Evolutionary conservation across 2,329 filamentous ascomycete species (phyloP).

Genomic region (Cladosporium sp.): DNA sequence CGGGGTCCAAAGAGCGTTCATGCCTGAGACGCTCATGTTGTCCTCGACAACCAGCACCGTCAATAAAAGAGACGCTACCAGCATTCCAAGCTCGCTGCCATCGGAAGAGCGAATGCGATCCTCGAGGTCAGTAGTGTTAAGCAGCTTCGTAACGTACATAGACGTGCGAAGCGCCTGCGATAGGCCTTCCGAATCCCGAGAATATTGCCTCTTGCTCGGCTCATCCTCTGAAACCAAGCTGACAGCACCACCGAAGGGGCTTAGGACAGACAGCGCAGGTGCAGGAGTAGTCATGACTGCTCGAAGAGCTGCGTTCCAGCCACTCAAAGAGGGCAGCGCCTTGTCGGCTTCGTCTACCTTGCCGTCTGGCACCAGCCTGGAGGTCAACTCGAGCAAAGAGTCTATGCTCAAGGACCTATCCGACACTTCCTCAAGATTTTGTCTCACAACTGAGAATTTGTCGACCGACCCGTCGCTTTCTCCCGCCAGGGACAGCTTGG

Average conservation of each 20-base stretch:
- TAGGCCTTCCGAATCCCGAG: slow-evolving; percentile 63
- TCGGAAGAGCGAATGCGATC: slow-evolving; percentile 32
- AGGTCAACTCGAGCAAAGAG: slow-evolving; percentile 56
- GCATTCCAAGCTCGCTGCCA: slow-evolving; percentile 29
- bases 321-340: slow-evolving; percentile 38
- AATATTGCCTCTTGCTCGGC: slow-evolving; percentile 24
- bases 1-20: slow-evolving; percentile 55
- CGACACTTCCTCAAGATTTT: slow-evolving; percentile 50
- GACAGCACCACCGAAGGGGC: slow-evolving; percentile 67
- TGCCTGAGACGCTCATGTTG: slow-evolving; percentile 57
- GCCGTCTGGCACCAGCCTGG: slow-evolving; percentile 44
- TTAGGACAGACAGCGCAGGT: slow-evolving; percentile 71
- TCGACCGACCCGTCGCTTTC: slow-evolving; percentile 20
- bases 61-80: slow-evolving; percentile 51
- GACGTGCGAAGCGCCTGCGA: slow-evolving; percentile 75
- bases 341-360: slow-evolving; percentile 23
- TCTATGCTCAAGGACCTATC: slow-evolving; percentile 50
- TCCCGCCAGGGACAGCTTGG: slow-evolving; percentile 12
- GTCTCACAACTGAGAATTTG: slow-evolving; percentile 53
- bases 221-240: slow-evolving; percentile 56
- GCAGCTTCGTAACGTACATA: slow-evolving; percentile 64
- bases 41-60: slow-evolving; percentile 59
- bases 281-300: slow-evolving; percentile 58
- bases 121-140: slow-evolving; percentile 46
- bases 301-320: slow-evolving; percentile 66